phyloP scores from a whole-genome alignment of 129 eudicot species.

The Erigeron canadensis region DNA sequence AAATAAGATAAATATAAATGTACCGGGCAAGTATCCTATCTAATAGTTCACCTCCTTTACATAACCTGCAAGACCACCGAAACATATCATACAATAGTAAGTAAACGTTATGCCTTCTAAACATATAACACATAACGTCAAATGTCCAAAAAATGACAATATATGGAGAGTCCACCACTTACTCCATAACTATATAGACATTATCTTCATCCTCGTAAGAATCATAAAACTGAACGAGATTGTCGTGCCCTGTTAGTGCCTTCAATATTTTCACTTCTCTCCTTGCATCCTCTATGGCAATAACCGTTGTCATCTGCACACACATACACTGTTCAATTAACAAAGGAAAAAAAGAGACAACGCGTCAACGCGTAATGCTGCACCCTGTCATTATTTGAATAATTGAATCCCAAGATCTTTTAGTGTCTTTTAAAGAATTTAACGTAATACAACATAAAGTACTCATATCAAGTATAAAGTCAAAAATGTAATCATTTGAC shows the following conservation, averaged over 20 bases:
- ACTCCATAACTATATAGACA: slow-evolving; percentile 97
- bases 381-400: neutral
- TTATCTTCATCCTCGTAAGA: slow-evolving; percentile 95
- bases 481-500: slow-evolving; percentile 28
- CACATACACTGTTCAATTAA: slow-evolving; percentile 11
- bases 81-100: neutral
- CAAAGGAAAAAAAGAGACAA: neutral
- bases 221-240: slow-evolving; percentile 89
- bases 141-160: slow-evolving; percentile 21
- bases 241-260: slow-evolving; percentile 89
- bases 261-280: slow-evolving; percentile 91
- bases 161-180: slow-evolving; percentile 35
- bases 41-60: slow-evolving; percentile 95
- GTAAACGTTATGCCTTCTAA: neutral
- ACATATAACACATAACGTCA: slow-evolving; percentile 16
- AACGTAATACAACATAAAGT: slow-evolving; percentile 4
- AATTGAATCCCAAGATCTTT: slow-evolving; percentile 2
- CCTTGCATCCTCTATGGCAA: slow-evolving; percentile 93
- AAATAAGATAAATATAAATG: slow-evolving; percentile 2
- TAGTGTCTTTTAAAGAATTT: slow-evolving; percentile 9
- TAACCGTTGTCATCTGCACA: slow-evolving; percentile 93
- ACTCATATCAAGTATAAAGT: slow-evolving; percentile 12
- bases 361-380: neutral
- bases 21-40: slow-evolving; percentile 94
- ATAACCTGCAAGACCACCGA: slow-evolving; percentile 56